Base-by-base conservation (phyloP, 352 stramenopile genomes). In the Thalassiosira oceanica region DNA sequence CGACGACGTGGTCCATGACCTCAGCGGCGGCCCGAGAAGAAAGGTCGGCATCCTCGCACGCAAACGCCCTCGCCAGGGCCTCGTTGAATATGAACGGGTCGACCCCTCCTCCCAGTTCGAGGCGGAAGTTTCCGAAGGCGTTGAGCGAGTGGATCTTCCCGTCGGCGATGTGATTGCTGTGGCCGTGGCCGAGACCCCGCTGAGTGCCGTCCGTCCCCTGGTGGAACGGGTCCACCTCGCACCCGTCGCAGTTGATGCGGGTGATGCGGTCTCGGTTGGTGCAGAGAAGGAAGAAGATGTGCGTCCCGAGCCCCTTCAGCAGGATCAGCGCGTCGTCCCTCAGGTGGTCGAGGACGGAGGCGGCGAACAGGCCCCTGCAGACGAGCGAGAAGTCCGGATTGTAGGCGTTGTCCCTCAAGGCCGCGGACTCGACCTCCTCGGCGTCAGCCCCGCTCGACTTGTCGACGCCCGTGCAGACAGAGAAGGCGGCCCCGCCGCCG, bases 121-220 rank as follows among this genome's bases (percentile, higher is more conserved):
- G 54, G 23, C 75, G 71, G 55, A 87, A 91, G 23, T 65, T 73
- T 7, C 84, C 84, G 68, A 87, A 91, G 23, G 78, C 62, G 35
- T 75, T 76, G 5, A 88, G 58, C 1, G 72, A 79, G 39, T 77
- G 56, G 15, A 81, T 37, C 56, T 84, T 84, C 8, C 55, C 66
- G 41, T 69, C 60, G 10, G 39, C 42, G 33, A 68, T 28, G 28
- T 78, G 60, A 41, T 80, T 60, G 16, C 46, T 26, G 52, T 43
- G 42, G 10, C 52, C 33, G 31, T 44, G 55, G 58, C 10, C 51
- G 45, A 1, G 36, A 27, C 16, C 55, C 70, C 39, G 43, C 53
- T 21, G 37, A 46, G 7, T 5, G 15, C 18, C 18, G 21, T 56
- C 16, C 42, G 53, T 24, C 31, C 31, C 31, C 56, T 61, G 37